A percentile compares a stretch with the other conserved stretches of the same genome.
Conservation (phyloP, 192 early-diverging fungal species). For the Backusella westeae region DNA sequence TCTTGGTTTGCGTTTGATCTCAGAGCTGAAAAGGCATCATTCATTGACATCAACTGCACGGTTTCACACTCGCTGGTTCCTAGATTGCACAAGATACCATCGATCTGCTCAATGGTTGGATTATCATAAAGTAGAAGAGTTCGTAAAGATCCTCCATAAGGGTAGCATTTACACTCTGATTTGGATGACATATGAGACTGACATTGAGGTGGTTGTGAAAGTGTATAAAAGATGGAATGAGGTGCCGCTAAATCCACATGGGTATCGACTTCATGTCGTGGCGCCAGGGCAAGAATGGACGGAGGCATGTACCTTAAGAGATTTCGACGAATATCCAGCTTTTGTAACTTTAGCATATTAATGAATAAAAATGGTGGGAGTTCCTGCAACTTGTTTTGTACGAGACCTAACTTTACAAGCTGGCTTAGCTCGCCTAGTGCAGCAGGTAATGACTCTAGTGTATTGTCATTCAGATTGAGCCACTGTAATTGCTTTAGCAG, state of each 20-base stretch:
- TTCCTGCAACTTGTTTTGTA: constrained; percentile 40
- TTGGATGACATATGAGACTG: not conserved
- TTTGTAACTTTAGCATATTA: constrained; percentile 32
- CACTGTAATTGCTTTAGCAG: constrained; percentile 38
- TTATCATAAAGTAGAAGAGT: constrained; percentile 8
- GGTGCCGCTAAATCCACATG: constrained; percentile 10
- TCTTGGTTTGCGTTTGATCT: not conserved
- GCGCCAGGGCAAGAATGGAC: constrained; percentile 14
- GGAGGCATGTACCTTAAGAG: constrained; percentile 39
- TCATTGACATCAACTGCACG: not conserved
- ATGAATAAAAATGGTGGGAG: constrained; percentile 35
- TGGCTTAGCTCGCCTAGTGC: constrained; percentile 37
- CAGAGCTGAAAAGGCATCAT: not conserved
- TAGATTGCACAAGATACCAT: constrained; percentile 10
- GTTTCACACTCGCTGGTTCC: not conserved
- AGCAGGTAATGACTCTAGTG: constrained; percentile 28
- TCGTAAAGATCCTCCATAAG: constrained; percentile 10
- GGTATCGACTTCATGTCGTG: not conserved
- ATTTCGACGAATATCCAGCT: constrained; percentile 46
- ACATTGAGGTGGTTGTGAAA: constrained; percentile 2
- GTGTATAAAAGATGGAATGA: not conserved
- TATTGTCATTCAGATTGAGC: constrained; percentile 52
- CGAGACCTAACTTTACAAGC: constrained; percentile 47
- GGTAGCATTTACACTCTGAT: not conserved
- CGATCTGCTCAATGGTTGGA: constrained; percentile 2